Conservation (phyloP, 1,139 yeast species). For the Sugiyamaella pinicola region DNA sequence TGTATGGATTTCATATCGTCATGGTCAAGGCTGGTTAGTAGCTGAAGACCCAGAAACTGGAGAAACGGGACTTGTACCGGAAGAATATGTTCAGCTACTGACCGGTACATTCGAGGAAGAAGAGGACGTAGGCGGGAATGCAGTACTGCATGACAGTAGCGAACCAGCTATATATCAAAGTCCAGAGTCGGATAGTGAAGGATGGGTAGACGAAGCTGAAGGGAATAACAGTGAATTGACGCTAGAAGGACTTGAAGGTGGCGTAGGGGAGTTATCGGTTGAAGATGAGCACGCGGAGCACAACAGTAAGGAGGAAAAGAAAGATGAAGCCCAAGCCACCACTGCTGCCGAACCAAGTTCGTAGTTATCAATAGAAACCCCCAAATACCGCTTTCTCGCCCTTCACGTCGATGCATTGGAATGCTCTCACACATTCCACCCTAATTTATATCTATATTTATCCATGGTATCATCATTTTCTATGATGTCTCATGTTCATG, state of each 20-base stretch:
- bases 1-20: slow-evolving; percentile 84
- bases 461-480: neutral
- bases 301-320: no score
- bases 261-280: neutral
- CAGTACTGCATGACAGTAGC: slow-evolving; percentile 13
- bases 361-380: no score
- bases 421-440: slow-evolving; percentile 2
- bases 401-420: no score
- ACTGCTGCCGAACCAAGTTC: no score
- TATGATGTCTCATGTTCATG: neutral
- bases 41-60: slow-evolving; percentile 81
- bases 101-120: slow-evolving; percentile 30
- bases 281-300: neutral
- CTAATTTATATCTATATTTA: slow-evolving; percentile 4
- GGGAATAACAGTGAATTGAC: slow-evolving; percentile 1
- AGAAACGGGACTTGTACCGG: slow-evolving; percentile 92
- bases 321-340: no score
- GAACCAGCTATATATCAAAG: slow-evolving; percentile 25
- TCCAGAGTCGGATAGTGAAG: slow-evolving; percentile 35
- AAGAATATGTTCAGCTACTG: slow-evolving; percentile 75
- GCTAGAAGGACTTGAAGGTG: neutral
- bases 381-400: no score
- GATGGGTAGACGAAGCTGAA: slow-evolving; percentile 31
- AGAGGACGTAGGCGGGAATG: neutral
- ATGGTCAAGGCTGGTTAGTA: slow-evolving; percentile 98